Base-by-base conservation (phyloP, 768 basidiomycete species). In the Paxillus involutus region DNA sequence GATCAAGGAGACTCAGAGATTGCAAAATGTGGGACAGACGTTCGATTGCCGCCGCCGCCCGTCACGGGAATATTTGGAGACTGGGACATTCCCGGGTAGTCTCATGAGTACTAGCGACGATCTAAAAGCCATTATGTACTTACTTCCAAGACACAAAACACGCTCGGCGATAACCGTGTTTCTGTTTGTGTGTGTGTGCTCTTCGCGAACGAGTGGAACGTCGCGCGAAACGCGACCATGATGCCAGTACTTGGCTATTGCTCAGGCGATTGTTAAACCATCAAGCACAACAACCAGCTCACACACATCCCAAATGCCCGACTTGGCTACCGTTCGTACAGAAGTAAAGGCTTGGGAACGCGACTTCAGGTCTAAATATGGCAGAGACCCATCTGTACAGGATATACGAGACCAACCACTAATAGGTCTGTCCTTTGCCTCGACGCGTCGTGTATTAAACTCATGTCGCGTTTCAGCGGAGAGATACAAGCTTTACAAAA, bases 401-500 rank as follows among this genome's bases (percentile, higher is more conserved):
- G 91, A 92, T 62, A 91, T 92, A 51, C 86, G 77, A 64, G 71
- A 77, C 41, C 73, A 79, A 16, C 82, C 82, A 7, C 60, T 63
- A 47, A 84, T 91, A 55, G 88, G 90, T 91, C 52, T 59, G 83
- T 70, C 44, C 37, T 47, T 52, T 51, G 47, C 41, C 35, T 44
- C 32, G 21, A 58, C 45, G 45, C 24, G 24, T 46, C 37, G 14
- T 35, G 17, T 33, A 36, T 36, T 47, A 39, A 52, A 60, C 62
- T 64, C 55, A 59, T 49, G 46, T 52, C 45, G 59, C 45, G 47
- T 24, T 55, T 12, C 65, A 92, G 90, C 87, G 56, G 80, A 82
- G 59, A 91, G 88, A 68, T 93, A 93, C 75, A 91, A 80, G 69
- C 77, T 82, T 30, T 91, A 92, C 77, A 92, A 91, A 77, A 84